A percentile compares a stretch with the other conserved stretches of the same genome.
phyloP scores from a whole-genome alignment of 352 stramenopile genomes.

The Pythium graminicola region DNA sequence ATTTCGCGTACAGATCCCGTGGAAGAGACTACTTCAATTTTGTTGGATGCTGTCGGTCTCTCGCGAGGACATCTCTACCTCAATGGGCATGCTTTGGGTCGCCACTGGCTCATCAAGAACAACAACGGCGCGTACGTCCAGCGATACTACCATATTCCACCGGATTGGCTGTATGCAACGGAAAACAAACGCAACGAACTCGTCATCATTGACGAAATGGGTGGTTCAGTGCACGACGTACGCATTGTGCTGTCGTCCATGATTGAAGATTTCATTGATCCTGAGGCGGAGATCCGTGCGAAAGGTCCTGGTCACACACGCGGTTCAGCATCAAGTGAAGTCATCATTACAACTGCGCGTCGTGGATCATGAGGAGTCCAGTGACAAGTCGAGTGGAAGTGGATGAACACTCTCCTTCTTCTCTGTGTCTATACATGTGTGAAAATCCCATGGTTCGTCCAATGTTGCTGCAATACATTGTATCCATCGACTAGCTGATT shows the following conservation, averaged over 20 bases:
- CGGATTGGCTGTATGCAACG: constrained; percentile 42
- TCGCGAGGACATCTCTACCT: constrained; percentile 53
- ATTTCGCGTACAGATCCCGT: constrained; percentile 8
- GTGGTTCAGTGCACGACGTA: constrained; percentile 38
- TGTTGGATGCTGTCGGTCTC: constrained; percentile 52
- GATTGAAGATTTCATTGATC: constrained; percentile 25
- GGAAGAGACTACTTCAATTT: constrained; percentile 35
- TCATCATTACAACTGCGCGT: background rate
- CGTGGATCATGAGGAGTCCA: background rate
- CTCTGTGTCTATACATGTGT: background rate
- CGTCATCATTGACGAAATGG: constrained; percentile 58
- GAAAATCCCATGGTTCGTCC: background rate
- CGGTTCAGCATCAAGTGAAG: background rate
- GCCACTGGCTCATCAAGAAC: constrained; percentile 57
- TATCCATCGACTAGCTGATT: no score
- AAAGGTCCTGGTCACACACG: background rate
- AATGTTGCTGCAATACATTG: no score
- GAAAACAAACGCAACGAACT: constrained; percentile 34
- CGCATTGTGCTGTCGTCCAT: constrained; percentile 49
- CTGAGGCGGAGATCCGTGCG: constrained; percentile 13
- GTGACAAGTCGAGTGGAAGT: no score
- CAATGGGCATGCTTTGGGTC: constrained; percentile 61
- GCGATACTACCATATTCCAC: constrained; percentile 59
- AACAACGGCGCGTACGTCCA: constrained; percentile 44
- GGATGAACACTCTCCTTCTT: no score